A percentile compares a stretch with the other conserved stretches of the same genome.
These are phyloP conservation scores for Nymphaea thermarum DNA, from an alignment of 164 flowering plant species.

Conservation along the genomic window DNA sequence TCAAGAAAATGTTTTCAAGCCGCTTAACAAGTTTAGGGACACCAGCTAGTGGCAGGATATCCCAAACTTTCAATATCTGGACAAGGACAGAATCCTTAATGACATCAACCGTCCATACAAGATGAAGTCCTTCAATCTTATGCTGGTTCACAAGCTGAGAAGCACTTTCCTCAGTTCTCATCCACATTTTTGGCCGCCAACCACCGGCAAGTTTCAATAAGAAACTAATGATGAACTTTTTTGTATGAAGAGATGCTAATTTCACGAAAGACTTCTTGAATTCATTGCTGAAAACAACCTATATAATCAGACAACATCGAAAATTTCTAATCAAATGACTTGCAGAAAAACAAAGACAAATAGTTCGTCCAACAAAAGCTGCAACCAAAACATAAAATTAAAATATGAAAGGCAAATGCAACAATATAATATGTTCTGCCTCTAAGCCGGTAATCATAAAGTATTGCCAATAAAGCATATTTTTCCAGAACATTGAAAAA, in stretches of 20 bases:
- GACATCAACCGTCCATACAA: slow-evolving; percentile 35
- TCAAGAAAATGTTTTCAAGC: slow-evolving; percentile 7
- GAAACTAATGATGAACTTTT: slow-evolving; percentile 13
- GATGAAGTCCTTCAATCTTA: slow-evolving; percentile 13
- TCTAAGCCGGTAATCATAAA: too few species aligned
- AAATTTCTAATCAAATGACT: too few species aligned
- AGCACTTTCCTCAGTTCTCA: slow-evolving; percentile 3
- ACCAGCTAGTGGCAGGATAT: slow-evolving; percentile 47
- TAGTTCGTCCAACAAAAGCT: too few species aligned
- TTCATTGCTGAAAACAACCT: slow-evolving; percentile 26
- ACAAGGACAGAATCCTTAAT: slow-evolving; percentile 7
- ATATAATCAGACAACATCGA: background rate
- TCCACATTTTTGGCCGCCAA: slow-evolving; percentile 20
- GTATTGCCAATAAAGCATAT: too few species aligned
- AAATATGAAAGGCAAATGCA: too few species aligned
- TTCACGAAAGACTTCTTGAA: slow-evolving; percentile 20
- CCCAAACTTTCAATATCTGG: slow-evolving; percentile 57
- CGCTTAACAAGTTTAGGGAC: slow-evolving; percentile 32
- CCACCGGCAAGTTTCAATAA: slow-evolving; percentile 31
- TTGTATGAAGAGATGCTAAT: slow-evolving; percentile 3
- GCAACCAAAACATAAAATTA: too few species aligned
- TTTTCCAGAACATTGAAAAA: too few species aligned
- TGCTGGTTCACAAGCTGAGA: slow-evolving; percentile 18
- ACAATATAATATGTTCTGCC: too few species aligned
- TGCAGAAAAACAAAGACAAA: too few species aligned